Evolutionary conservation across 2,329 filamentous ascomycete species (phyloP), one percentile per base, ranked within the genome.

Genomic region (Monilinia fructigena): DNA sequence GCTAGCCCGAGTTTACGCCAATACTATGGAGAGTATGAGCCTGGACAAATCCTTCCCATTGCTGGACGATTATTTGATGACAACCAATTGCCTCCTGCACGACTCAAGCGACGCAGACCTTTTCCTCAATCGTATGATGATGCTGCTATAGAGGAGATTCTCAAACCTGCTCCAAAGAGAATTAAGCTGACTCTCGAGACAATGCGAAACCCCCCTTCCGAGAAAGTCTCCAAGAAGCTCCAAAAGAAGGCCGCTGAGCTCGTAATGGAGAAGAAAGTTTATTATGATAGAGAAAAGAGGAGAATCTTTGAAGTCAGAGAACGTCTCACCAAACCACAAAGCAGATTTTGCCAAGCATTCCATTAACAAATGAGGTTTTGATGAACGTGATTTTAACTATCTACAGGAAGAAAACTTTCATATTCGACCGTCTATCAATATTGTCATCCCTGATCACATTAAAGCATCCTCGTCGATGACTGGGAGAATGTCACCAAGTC

Each of bases 401-500:
- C 23, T 60, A 38, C 78, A 98, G 93, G 95, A 98, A 81, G 95
- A 98, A 68, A 82, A 85, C 5, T 99, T 97, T 76, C 87, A 93
- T 75, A 84, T 85, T 69, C 88, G 93, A 67, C 93, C 94, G 26
- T 92, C 92, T 23, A 89, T 99, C 74, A 91, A 92, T 73, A 85
- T 99, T 53, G 84, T 89, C 60, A 88, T 98, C 70, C 93, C 95
- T 0, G 95, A 98, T 75, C 87, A 90, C 71, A 83, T 99, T 71
- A 97, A 98, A 80, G 92, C 91, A 85, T 96, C 69, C 86, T 99
- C 3, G 95, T 99, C 28, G 95, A 99, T 76, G 95, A 99, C 77
- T 99, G 95, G 95, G 95, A 99, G 78, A 96, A 97, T 74, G 88
- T 99, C 69, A 99, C 95, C 66, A 98, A 97, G 80, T 95, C 96